Evolutionary conservation across 2,329 filamentous ascomycete genomes (phyloP).

Genomic region (Fusarium poae): DNA sequence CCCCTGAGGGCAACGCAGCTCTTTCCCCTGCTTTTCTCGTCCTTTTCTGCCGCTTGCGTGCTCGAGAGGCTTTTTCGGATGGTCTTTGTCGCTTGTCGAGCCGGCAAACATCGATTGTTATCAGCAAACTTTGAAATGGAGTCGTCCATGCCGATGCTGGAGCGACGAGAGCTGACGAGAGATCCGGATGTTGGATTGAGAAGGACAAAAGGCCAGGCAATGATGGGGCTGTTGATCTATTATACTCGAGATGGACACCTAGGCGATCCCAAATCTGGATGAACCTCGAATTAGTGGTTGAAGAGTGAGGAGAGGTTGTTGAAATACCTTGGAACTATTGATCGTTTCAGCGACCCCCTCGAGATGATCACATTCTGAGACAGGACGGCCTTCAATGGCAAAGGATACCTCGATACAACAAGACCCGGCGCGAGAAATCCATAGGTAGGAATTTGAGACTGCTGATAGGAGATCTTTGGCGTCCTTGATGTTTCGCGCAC

Average conservation of each 20-base stretch:
- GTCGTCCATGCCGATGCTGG: conserved; percentile 47
- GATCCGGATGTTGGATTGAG: conserved; percentile 55
- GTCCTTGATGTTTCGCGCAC: conserved; percentile 22
- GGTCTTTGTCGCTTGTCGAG: not conserved
- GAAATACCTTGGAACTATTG: conserved; percentile 47
- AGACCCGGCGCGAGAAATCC: conserved; percentile 51
- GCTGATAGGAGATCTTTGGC: conserved; percentile 45
- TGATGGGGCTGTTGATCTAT: conserved; percentile 10
- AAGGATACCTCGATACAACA: conserved; percentile 51
- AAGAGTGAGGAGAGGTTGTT: too few relatives aligned
- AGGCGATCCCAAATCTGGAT: conserved; percentile 52
- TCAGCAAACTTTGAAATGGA: conserved; percentile 47
- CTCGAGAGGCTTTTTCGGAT: not conserved
- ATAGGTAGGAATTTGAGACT: conserved; percentile 47
- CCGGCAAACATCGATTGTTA: conserved; percentile 45
- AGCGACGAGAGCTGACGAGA: conserved; percentile 50
- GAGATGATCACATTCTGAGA: conserved; percentile 28
- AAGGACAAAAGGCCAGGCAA: conserved; percentile 48
- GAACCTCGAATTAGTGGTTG: not conserved
- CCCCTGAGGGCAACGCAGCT: not conserved
- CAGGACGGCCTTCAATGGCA: conserved; percentile 33
- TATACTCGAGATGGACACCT: conserved; percentile 48
- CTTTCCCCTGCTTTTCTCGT: not conserved
- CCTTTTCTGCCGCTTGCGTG: conserved; percentile 31
- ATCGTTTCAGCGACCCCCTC: conserved; percentile 40